phyloP scores from a whole-genome alignment of 306 rosid species.

The Pterocarpus santalinus region DNA sequence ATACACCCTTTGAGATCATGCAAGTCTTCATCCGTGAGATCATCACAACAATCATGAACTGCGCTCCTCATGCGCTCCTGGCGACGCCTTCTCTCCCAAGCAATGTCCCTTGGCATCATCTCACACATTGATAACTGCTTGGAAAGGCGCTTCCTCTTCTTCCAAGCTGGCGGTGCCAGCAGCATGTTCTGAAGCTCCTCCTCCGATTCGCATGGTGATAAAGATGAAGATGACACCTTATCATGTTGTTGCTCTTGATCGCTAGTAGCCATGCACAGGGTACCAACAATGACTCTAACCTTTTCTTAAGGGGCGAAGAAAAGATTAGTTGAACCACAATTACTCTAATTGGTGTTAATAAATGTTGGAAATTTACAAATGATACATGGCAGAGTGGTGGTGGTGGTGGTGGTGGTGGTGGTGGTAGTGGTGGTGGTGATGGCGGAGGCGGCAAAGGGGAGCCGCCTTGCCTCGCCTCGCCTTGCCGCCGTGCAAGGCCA shows the following conservation, averaged over 20 bases:
- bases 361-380: too few species aligned
- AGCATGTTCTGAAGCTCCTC: slow-evolving; percentile 67
- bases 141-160: slow-evolving; percentile 56
- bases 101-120: slow-evolving; percentile 72
- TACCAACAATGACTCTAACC: not conserved
- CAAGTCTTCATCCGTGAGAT: slow-evolving; percentile 78
- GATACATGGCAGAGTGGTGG: too few species aligned
- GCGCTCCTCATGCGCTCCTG: slow-evolving; percentile 58
- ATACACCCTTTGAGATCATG: slow-evolving; percentile 86
- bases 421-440: not conserved
- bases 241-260: not conserved
- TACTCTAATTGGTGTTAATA: too few species aligned
- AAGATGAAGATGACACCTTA: not conserved
- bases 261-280: not conserved
- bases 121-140: slow-evolving; percentile 80
- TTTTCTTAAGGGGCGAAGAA: not conserved
- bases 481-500: slow-evolving; percentile 7
- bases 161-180: slow-evolving; percentile 57
- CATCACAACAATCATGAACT: slow-evolving; percentile 48
- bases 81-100: slow-evolving; percentile 87
- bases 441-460: slow-evolving; percentile 53
- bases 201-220: slow-evolving; percentile 43
- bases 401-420: slow-evolving; percentile 37
- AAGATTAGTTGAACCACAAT: too few species aligned
- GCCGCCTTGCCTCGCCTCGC: slow-evolving; percentile 43